A percentile compares a stretch with the other conserved stretches of the same genome.
phyloP scores from a whole-genome alignment of 225 moss, liverwort and hornwort genomes.

The Neckera pumila region DNA sequence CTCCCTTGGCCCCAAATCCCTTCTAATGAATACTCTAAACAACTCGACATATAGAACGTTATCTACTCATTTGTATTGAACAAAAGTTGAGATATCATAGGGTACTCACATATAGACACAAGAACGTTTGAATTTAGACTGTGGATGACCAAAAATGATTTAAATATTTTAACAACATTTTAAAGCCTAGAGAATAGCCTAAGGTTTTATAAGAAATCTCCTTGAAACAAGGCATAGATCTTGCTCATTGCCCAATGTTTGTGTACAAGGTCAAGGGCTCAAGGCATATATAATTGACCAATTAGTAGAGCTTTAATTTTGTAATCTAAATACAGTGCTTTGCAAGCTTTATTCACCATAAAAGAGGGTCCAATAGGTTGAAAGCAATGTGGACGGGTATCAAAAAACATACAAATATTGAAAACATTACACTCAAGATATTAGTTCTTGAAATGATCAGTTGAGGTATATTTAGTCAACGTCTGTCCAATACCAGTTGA shows the following conservation, averaged over 20 bases:
- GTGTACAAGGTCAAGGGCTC: too few species aligned
- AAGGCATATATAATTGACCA: too few species aligned
- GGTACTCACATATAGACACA: too few species aligned
- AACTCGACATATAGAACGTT: background rate
- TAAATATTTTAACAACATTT: too few species aligned
- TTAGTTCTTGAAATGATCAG: background rate
- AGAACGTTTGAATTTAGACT: too few species aligned
- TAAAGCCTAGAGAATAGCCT: too few species aligned
- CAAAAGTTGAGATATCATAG: too few species aligned
- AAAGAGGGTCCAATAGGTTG: background rate
- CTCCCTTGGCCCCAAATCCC: too few species aligned
- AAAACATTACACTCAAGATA: background rate
- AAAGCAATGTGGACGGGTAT: background rate
- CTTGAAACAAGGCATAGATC: too few species aligned
- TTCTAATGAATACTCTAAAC: background rate
- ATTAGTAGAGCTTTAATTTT: background rate
- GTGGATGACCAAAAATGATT: too few species aligned
- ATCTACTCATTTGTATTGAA: background rate
- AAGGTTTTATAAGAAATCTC: too few species aligned
- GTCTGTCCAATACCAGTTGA: rapidly evolving
- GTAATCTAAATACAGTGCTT: background rate
- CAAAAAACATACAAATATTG: rapidly evolving
- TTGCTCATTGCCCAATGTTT: too few species aligned
- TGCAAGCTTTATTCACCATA: background rate
- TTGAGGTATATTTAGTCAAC: background rate